phyloP scores from a whole-genome alignment of 495 filamentous ascomycete species.

The Neurospora cerealis region DNA sequence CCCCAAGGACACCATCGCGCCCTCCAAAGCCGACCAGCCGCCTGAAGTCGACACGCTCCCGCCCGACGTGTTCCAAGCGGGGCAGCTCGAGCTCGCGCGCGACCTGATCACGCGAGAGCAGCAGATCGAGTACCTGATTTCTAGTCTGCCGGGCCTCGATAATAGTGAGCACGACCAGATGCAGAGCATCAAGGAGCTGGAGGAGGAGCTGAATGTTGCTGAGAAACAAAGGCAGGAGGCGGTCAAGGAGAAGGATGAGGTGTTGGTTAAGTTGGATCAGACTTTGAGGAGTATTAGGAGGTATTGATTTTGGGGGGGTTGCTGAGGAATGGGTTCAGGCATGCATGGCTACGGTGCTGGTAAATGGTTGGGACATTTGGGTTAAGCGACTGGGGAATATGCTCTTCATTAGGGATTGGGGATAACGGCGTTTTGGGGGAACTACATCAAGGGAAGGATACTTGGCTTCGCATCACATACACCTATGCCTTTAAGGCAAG shows the following conservation, averaged over 20 bases:
- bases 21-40: conserved; percentile 41
- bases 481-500: background rate
- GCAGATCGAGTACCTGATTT: conserved; percentile 85
- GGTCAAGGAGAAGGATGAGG: conserved; percentile 57
- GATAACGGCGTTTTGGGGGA: background rate
- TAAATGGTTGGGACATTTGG: background rate
- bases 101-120: conserved; percentile 87
- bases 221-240: conserved; percentile 64
- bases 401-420: background rate
- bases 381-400: background rate
- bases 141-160: conserved; percentile 74
- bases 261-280: conserved; percentile 57
- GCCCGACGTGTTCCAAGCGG: conserved; percentile 54
- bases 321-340: background rate
- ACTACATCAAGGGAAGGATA: background rate
- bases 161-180: conserved; percentile 78
- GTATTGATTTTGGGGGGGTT: too few relatives aligned
- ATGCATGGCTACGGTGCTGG: background rate
- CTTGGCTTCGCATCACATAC: background rate
- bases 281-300: conserved; percentile 51
- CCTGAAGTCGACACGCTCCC: conserved; percentile 50
- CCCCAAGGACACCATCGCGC: conserved; percentile 45
- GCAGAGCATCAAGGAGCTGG: conserved; percentile 60
- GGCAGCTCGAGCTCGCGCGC: conserved; percentile 70
- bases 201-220: conserved; percentile 61